Evolutionary conservation across 257 asterid genomes (phyloP), one percentile per base, ranked within the genome.

Genomic region (Solanum virginianum): DNA sequence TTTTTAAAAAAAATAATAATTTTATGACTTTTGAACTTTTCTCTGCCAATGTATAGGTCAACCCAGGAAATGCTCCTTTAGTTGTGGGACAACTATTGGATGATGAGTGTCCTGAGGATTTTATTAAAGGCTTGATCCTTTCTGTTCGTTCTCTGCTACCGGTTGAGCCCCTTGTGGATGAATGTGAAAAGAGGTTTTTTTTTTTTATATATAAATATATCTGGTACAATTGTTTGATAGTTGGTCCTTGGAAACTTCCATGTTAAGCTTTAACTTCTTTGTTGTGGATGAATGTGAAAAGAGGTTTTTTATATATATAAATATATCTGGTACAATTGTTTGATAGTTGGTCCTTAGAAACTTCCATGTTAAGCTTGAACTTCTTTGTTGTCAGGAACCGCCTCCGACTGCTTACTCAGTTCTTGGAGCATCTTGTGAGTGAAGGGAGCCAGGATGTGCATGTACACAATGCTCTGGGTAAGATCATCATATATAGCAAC

Each of bases 391-490:
- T 88, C 91, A 97, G 99, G 97, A 97, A 97, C 85, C 98, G 99
- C 59, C 99, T 97, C 84, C 99, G 98, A 75, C 90, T 97, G 54
- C 98, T 97, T 83, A 95, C 99, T 81, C 99, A 97, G 81, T 97
- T 97, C 86, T 87, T 97, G 94, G 99, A 97, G 95, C 99, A 95
- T 91, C 99, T 97, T 87, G 99, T 97, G 95, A 95, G 98, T 70
- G 99, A 97, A 90, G 99, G 99, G 89, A 95, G 99, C 92, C 99
- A 97, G 88, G 99, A 97, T 89, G 99, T 97, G 65, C 99, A 97
- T 84, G 99, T 97, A 63, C 99, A 97, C 92, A 97, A 97, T 88
- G 99, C 99, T 80, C 91, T 97, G 91, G 99, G 99, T 77, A 97
- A 97, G 93, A 97, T 97, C 89, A 95, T 97, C 80, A 97, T 97